phyloP scores from a whole-genome alignment of 257 asterid genomes.

The Prunella vulgaris region DNA sequence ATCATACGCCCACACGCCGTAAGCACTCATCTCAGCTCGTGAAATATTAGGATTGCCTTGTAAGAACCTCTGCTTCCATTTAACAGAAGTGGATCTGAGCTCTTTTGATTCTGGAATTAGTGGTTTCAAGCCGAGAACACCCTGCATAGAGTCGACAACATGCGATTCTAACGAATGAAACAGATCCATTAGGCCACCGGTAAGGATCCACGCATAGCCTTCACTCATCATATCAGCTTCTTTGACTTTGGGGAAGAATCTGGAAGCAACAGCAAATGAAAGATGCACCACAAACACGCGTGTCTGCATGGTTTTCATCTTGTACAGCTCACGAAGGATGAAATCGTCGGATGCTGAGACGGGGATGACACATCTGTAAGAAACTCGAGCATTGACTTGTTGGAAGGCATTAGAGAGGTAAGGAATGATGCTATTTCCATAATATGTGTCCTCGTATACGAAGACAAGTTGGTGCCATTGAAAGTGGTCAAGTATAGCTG shows the following conservation, averaged over 20 bases:
- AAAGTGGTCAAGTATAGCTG: conserved; percentile 31
- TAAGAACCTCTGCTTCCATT: conserved; percentile 18
- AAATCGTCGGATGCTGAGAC: conserved; percentile 26
- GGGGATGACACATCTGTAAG: conserved; percentile 31
- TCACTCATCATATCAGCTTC: conserved; percentile 42
- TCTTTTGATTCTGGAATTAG: conserved; percentile 18
- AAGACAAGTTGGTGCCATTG: conserved; percentile 32
- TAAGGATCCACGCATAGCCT: conserved; percentile 44
- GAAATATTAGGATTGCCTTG: conserved; percentile 6
- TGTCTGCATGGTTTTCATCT: conserved; percentile 43
- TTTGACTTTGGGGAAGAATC: conserved; percentile 26
- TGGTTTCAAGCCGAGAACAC: conserved; percentile 48
- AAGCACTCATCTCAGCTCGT: conserved; percentile 20
- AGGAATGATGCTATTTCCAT: conserved; percentile 37
- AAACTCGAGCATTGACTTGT: conserved; percentile 22
- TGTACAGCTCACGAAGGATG: conserved; percentile 27
- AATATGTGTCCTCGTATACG: conserved; percentile 34
- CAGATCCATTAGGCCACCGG: conserved; percentile 28
- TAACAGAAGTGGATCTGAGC: conserved; percentile 6
- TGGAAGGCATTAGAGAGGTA: conserved; percentile 31
- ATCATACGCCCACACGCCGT: conserved; percentile 49
- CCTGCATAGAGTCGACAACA: conserved; percentile 38
- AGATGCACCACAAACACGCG: conserved; percentile 41
- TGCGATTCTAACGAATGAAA: conserved; percentile 15
- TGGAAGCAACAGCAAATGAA: conserved; percentile 20